Evolutionary conservation across 73 alveolate genomes (phyloP).

Genomic region (Symbiodinium pilosum): DNA sequence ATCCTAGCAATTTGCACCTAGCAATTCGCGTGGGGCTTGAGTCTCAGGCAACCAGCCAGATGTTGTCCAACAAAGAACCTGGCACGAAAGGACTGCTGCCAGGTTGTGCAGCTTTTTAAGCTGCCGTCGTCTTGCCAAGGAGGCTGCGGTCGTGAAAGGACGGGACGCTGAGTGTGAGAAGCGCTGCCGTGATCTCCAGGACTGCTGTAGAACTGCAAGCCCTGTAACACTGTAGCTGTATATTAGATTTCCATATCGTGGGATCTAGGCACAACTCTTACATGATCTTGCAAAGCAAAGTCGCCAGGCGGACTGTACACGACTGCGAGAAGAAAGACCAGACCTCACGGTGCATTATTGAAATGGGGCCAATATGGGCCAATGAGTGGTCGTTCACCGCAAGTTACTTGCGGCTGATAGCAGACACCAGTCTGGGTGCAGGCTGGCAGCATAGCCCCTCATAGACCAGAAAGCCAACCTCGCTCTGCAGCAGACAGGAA

Average conservation of each 20-base stretch:
- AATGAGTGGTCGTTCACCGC: neutral
- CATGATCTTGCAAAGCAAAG: neutral
- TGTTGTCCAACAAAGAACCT: constrained; percentile 70
- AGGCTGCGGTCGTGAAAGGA: neutral
- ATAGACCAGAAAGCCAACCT: constrained; percentile 37
- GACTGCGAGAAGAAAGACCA: constrained; percentile 29
- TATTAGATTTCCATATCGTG: neutral
- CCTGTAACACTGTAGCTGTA: neutral
- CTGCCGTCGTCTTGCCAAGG: neutral
- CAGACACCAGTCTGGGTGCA: neutral
- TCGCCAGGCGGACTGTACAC: constrained; percentile 42
- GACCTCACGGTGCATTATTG: neutral
- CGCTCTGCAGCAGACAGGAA: neutral
- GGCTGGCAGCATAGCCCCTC: constrained; percentile 5
- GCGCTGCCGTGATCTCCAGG: neutral
- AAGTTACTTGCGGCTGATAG: neutral
- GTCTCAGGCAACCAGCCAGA: constrained; percentile 22
- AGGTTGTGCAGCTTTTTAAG: neutral
- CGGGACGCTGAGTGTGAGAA: neutral
- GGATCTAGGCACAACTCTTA: neutral
- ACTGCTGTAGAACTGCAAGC: neutral
- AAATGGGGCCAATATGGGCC: neutral
- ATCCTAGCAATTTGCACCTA: neutral
- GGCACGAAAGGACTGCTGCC: neutral
- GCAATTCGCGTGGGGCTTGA: neutral